phyloP scores from a whole-genome alignment of 148 eudicot species.

The Diospyros lotus region DNA sequence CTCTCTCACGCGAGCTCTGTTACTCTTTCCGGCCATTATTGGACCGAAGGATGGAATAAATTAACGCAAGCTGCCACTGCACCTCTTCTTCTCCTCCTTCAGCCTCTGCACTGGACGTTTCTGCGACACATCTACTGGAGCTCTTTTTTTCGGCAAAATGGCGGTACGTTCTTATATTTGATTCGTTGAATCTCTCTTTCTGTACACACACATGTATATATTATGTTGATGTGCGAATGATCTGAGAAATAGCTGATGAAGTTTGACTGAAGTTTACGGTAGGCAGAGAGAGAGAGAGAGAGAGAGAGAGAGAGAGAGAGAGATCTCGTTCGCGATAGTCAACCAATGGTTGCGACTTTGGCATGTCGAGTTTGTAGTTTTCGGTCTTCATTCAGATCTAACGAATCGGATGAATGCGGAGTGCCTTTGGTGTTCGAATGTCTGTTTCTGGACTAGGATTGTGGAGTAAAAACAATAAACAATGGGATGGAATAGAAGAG shows the following conservation, averaged over 20 bases:
- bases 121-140: background rate
- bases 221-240: background rate
- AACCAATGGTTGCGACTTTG: background rate
- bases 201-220: background rate
- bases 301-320: too few relatives aligned
- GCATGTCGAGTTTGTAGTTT: background rate
- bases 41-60: background rate
- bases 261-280: background rate
- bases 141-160: background rate
- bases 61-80: background rate
- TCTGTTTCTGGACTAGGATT: too few relatives aligned
- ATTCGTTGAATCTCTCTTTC: background rate
- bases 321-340: background rate
- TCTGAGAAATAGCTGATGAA: background rate
- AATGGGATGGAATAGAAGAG: too few relatives aligned
- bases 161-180: slow-evolving; percentile 2
- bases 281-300: background rate
- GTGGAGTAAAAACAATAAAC: too few relatives aligned
- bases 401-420: background rate
- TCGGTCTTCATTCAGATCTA: background rate
- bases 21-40: background rate
- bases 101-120: background rate
- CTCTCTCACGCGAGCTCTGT: too few relatives aligned
- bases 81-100: background rate
- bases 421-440: background rate